Percentiles rank a stretch among this genome's conserved stretches.
Evolutionary conservation across 345 rosid species (phyloP).

Genomic region (Eucalyptus pauciflora): DNA sequence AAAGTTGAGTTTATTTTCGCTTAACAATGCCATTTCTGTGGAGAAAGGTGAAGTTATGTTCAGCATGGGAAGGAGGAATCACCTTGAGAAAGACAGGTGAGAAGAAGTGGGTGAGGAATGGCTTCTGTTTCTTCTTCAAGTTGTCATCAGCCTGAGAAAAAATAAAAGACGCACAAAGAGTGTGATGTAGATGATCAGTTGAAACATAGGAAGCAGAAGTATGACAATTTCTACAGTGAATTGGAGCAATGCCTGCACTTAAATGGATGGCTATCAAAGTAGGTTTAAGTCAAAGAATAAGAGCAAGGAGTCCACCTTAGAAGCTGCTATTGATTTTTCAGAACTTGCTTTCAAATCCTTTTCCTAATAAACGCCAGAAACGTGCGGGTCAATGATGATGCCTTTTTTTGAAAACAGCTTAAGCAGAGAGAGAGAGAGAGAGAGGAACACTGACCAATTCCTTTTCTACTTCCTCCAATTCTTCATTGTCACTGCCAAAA

Average conservation of each 20-base stretch:
- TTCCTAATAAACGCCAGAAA: neutral
- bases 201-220: neutral
- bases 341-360: neutral
- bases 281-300: neutral
- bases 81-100: constrained; percentile 10
- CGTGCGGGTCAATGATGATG: neutral
- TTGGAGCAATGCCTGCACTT: neutral
- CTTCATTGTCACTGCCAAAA: constrained; percentile 5
- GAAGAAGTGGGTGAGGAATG: neutral
- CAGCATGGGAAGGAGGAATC: neutral
- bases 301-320: neutral
- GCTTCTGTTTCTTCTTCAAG: constrained; percentile 1
- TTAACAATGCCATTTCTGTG: neutral
- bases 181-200: neutral
- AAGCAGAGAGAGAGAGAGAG: neutral
- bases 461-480: constrained; percentile 7
- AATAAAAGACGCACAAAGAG: neutral
- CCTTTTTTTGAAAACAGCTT: neutral
- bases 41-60: neutral
- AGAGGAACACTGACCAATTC: constrained; percentile 1
- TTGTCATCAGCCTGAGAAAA: neutral
- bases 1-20: neutral
- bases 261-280: neutral
- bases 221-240: neutral
- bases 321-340: neutral